Percentiles rank a stretch among this genome's conserved stretches.
These are phyloP conservation scores for Eucalyptus curtisii DNA, from an alignment of 345 rosid genomes.

Conservation along the genomic window DNA sequence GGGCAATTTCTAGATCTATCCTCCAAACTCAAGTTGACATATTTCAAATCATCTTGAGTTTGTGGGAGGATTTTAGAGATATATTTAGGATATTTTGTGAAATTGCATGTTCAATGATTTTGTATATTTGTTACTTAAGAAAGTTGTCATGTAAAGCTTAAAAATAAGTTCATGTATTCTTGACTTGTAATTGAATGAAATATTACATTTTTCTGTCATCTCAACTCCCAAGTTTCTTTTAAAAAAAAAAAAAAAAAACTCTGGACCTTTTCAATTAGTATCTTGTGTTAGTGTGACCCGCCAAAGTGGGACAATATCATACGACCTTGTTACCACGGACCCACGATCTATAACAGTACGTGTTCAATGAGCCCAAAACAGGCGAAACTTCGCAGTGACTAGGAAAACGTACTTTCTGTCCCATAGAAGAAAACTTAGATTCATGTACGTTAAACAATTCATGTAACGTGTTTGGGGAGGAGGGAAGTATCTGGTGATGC, in stretches of 20 bases:
- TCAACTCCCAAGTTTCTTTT: neutral
- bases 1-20: neutral
- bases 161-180: neutral
- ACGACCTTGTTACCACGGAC: neutral
- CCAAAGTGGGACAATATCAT: neutral
- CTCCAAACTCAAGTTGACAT: neutral
- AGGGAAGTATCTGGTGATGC: neutral
- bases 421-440: neutral
- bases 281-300: neutral
- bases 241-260: too few species aligned
- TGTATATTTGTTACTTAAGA: neutral
- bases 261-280: too few species aligned
- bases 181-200: neutral
- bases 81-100: neutral
- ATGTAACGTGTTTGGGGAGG: neutral
- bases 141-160: neutral
- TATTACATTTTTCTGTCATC: neutral
- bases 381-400: neutral
- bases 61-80: neutral
- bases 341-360: neutral
- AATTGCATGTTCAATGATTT: neutral
- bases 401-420: neutral
- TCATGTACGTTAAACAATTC: neutral
- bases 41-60: neutral
- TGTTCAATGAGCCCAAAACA: neutral